phyloP scores from a whole-genome alignment of 2,329 filamentous ascomycete genomes.

The Venturiaceae sp. region DNA sequence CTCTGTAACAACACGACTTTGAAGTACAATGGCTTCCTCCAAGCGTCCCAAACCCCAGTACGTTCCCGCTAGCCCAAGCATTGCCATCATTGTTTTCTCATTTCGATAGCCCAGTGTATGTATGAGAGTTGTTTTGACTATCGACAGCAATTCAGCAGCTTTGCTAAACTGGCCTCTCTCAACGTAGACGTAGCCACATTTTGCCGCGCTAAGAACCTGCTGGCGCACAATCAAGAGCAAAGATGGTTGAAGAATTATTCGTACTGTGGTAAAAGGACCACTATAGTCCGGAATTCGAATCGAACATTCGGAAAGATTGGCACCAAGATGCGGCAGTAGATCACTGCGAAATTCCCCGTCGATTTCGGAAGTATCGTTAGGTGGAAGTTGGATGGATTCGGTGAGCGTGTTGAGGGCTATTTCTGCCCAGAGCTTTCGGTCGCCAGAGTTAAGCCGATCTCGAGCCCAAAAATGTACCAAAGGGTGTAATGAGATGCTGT shows the following conservation, averaged over 20 bases:
- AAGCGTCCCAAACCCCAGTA: conserved; percentile 12
- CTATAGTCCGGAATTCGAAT: conserved; percentile 13
- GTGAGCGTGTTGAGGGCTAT: conserved; percentile 17
- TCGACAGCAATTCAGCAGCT: conserved; percentile 17
- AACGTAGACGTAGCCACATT: conserved; percentile 19
- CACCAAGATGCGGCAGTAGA: conserved; percentile 18
- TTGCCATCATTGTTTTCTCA: conserved; percentile 13
- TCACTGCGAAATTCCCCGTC: conserved; percentile 14
- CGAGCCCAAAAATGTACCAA: conserved; percentile 22
- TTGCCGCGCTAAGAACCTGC: conserved; percentile 14
- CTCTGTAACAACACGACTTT: conserved; percentile 14
- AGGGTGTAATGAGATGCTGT: conserved; percentile 23
- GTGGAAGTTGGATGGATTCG: conserved; percentile 17
- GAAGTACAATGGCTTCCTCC: conserved; percentile 17
- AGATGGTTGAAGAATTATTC: conserved; percentile 10
- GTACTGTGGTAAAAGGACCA: not conserved
- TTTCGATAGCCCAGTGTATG: conserved; percentile 16
- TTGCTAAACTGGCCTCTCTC: conserved; percentile 16
- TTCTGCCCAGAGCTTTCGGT: conserved; percentile 21
- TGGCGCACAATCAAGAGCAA: conserved; percentile 9
- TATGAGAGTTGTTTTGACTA: conserved; percentile 15
- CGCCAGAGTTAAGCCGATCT: conserved; percentile 17
- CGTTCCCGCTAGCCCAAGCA: conserved; percentile 15
- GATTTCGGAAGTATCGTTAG: conserved; percentile 9
- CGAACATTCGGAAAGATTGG: not conserved